Base-by-base conservation (phyloP, 2,329 filamentous ascomycete genomes). In the Hirsutella thompsonii region DNA sequence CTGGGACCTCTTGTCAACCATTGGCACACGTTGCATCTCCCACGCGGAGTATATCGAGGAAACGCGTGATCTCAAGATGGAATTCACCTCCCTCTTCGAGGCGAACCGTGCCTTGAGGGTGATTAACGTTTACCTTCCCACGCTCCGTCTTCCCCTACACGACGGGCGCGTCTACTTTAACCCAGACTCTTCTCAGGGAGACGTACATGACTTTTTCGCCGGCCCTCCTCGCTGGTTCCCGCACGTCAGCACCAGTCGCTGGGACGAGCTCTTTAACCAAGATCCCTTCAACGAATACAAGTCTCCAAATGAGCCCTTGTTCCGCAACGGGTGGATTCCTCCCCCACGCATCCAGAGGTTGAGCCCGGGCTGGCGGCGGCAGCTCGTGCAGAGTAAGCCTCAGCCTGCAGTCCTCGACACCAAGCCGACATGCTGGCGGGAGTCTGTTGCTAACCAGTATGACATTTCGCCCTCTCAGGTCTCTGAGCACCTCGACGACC, bases 1-100 rank as follows among this genome's bases (percentile, higher is more conserved):
- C 1, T 57, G 54, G 54, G 29, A 38, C 1, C 40, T 55, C 0
- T 9, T 57, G 2, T 28, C 19, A 10, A n/a, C 16, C 1, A 29
- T 55, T 1, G 52, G 52, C 0, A 10, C 29, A 0, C 8, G 20
- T 1, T 30, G 44, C 4, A 42, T 57, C 1, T 42, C 45, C 1
- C 10, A 28, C 1, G 46, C 42, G 5, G 3, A 16, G 6, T 26
- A 26, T 11, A 3, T 8, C 14, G 11, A 34, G 14, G 14, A 16
- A 14, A 5, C 9, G 32, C 41, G 42, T 6, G 20, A 29, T 11
- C 34, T 58, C 0, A 33, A 13, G 0, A 11, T 58, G 0, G 55
- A 57, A 10, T 42, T 57, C 16, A 13, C 35, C 0, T 48, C 41
- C 2, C n/a, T 50, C 0, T 47, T 47, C 2, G 34, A 50, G 5